A percentile compares a stretch with the other conserved stretches of the same genome.
phyloP scores from a whole-genome alignment of 306 rosid species.

The Sechiopsis laciniata region DNA sequence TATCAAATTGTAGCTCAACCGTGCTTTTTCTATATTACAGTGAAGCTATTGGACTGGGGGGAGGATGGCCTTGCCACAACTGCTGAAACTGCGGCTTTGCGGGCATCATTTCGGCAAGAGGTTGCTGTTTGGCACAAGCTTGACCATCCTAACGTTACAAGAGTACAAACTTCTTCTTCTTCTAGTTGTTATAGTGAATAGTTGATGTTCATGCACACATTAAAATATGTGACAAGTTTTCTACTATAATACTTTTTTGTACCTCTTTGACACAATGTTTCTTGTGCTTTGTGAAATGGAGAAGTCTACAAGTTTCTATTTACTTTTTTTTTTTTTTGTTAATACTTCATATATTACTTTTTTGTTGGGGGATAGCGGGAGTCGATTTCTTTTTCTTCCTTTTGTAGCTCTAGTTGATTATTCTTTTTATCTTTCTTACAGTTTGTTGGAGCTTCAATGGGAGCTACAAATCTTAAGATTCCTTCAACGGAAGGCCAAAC shows the following conservation, averaged over 20 bases:
- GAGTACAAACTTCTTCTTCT: conserved; percentile 39
- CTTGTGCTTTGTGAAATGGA: background rate
- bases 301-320: background rate
- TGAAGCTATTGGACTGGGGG: conserved; percentile 97
- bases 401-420: background rate
- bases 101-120: conserved; percentile 94
- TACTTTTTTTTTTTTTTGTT: background rate
- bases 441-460: conserved; percentile 76
- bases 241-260: background rate
- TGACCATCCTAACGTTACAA: conserved; percentile 87
- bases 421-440: conserved; percentile 29
- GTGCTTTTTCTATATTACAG: conserved; percentile 41
- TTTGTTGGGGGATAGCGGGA: background rate
- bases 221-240: background rate
- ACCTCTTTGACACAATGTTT: background rate
- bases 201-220: background rate
- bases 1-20: conserved; percentile 29
- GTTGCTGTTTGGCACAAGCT: conserved; percentile 99
- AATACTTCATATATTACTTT: background rate
- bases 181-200: conserved; percentile 9
- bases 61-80: conserved; percentile 72
- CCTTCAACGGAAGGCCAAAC: conserved; percentile 36
- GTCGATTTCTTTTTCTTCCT: background rate
- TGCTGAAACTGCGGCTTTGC: conserved; percentile 66
- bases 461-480: conserved; percentile 49